Evolutionary conservation across 768 basidiomycete species (phyloP).

Genomic region (Neoboletus subvelutipes): DNA sequence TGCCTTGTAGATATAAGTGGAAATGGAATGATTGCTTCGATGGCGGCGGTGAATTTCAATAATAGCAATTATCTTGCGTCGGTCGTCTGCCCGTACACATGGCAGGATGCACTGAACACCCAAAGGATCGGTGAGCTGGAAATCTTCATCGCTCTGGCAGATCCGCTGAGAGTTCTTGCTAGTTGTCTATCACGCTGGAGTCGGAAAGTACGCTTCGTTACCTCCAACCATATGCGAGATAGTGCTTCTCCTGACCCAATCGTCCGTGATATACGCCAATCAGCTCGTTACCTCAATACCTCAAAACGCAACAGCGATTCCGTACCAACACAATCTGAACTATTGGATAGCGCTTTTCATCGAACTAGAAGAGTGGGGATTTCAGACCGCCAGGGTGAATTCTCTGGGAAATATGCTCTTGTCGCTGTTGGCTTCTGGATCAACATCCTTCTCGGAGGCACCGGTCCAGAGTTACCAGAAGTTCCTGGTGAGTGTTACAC

Average conservation of each 20-base stretch:
- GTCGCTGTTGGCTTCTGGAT: neutral
- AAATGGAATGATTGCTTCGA: slow-evolving; percentile 1
- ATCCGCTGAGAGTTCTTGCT: neutral
- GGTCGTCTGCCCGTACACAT: neutral
- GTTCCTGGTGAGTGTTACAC: neutral
- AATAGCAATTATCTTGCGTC: slow-evolving; percentile 1
- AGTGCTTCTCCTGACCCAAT: neutral
- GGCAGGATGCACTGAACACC: neutral
- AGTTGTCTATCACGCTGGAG: slow-evolving; percentile 2
- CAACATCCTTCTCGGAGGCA: neutral
- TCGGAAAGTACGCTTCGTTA: neutral
- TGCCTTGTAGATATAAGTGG: neutral
- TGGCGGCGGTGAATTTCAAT: neutral
- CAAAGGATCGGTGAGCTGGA: neutral
- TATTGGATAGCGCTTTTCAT: neutral
- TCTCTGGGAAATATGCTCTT: slow-evolving; percentile 2
- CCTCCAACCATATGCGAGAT: slow-evolving; percentile 9
- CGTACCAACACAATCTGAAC: slow-evolving; percentile 1
- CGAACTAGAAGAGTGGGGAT: neutral
- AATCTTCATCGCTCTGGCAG: no score
- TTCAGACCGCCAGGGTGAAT: neutral
- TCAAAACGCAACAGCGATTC: neutral
- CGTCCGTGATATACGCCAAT: neutral
- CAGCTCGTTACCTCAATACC: no score
- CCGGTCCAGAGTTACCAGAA: neutral